Conservation (phyloP, 306 rosid species). For the Arachis hypogaea region DNA sequence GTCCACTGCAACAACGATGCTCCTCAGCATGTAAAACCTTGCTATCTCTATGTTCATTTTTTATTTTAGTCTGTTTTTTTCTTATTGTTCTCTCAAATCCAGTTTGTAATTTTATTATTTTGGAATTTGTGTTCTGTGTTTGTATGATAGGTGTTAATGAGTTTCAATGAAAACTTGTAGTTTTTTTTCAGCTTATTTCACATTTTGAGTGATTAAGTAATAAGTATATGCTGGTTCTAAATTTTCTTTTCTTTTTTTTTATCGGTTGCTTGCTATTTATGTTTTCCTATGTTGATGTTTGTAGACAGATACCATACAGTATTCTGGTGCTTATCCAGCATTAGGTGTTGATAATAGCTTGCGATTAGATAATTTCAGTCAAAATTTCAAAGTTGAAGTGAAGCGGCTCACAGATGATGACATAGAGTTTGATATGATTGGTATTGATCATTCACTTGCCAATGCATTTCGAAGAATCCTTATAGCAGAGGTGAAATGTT, state of each 20-base stretch:
- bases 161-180: too few species aligned
- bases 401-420: slow-evolving; percentile 55
- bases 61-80: too few species aligned
- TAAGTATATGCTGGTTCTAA: not conserved
- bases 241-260: not conserved
- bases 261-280: slow-evolving; percentile 11
- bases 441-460: slow-evolving; percentile 90
- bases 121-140: too few species aligned
- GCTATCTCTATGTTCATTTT: not conserved
- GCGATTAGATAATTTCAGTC: slow-evolving; percentile 63
- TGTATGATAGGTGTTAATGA: too few species aligned
- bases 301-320: slow-evolving; percentile 85
- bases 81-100: too few species aligned
- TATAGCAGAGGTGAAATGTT: slow-evolving; percentile 75
- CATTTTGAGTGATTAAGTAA: too few species aligned
- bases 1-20: slow-evolving; percentile 56
- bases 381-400: slow-evolving; percentile 82
- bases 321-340: slow-evolving; percentile 79
- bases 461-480: slow-evolving; percentile 95
- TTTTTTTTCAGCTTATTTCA: not conserved
- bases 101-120: too few species aligned
- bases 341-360: slow-evolving; percentile 73
- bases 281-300: slow-evolving; percentile 39
- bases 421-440: slow-evolving; percentile 93
- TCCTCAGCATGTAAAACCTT: slow-evolving; percentile 49